phyloP scores from a whole-genome alignment of 1,284 basidiomycete species.

The Naganishia sp. region DNA sequence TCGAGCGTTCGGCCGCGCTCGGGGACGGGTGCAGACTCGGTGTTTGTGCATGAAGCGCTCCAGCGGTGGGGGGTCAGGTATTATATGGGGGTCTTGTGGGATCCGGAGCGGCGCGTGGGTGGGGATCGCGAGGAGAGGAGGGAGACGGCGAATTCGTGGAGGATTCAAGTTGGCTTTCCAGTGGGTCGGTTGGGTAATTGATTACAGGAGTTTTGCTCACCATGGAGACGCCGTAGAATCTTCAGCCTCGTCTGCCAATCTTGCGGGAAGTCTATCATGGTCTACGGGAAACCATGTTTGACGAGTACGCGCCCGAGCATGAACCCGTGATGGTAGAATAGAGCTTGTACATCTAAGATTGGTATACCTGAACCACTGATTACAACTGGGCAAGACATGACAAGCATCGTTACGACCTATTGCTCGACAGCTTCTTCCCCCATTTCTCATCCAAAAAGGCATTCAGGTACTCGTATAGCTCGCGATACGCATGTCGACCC shows the following conservation, averaged over 20 bases:
- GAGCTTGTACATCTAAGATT: background rate
- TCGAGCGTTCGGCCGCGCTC: slow-evolving; percentile 33
- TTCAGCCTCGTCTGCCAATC: slow-evolving; percentile 39
- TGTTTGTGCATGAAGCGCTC: slow-evolving; percentile 48
- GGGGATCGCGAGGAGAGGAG: background rate
- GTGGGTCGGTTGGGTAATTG: background rate
- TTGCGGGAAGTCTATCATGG: slow-evolving; percentile 45
- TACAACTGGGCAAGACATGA: slow-evolving; percentile 7
- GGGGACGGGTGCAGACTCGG: slow-evolving; percentile 32
- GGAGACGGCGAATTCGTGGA: slow-evolving; percentile 3
- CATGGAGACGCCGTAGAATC: background rate
- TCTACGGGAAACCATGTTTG: slow-evolving; percentile 41
- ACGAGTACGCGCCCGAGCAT: slow-evolving; percentile 39
- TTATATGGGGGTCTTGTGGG: slow-evolving; percentile 43
- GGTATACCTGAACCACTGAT: slow-evolving; percentile 11
- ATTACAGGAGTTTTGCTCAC: slow-evolving; percentile 15
- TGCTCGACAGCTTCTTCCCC: slow-evolving; percentile 61
- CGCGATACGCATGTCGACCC: slow-evolving; percentile 72
- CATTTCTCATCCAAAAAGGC: slow-evolving; percentile 83
- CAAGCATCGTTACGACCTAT: background rate
- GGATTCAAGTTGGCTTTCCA: slow-evolving; percentile 2
- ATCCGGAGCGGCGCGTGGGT: slow-evolving; percentile 35
- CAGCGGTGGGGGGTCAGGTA: slow-evolving; percentile 43
- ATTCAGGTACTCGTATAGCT: slow-evolving; percentile 84
- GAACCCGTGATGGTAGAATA: background rate